Conservation (phyloP, 768 basidiomycete genomes). For the Agaricus blazei region DNA sequence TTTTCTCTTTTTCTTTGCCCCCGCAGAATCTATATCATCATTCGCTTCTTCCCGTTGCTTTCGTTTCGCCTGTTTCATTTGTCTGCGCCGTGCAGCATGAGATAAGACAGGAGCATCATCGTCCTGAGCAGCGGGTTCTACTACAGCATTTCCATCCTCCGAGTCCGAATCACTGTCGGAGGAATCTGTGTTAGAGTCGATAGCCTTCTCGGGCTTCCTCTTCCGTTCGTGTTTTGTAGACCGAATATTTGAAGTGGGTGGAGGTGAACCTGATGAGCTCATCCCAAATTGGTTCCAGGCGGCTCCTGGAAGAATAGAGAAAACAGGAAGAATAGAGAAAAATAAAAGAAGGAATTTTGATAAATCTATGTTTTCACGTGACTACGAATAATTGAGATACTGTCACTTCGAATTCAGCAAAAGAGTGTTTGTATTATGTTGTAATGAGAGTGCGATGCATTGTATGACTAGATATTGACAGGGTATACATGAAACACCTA, state of each 20-base stretch:
- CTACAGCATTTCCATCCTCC: slow-evolving; percentile 7
- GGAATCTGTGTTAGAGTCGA: slow-evolving; percentile 15
- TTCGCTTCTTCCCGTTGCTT: slow-evolving; percentile 18
- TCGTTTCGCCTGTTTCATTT: slow-evolving; percentile 44
- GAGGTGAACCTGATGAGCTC: slow-evolving; percentile 16
- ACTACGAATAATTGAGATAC: background rate
- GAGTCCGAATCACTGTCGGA: slow-evolving; percentile 5
- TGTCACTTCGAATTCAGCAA: background rate
- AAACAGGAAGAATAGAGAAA: background rate
- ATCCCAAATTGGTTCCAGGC: background rate
- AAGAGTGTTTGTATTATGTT: background rate
- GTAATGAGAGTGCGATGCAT: background rate
- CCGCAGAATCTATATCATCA: slow-evolving; percentile 15
- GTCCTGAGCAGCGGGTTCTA: background rate
- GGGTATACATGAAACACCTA: slow-evolving; percentile 2
- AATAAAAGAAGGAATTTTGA: background rate
- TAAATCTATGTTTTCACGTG: background rate
- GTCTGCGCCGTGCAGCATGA: slow-evolving; percentile 66
- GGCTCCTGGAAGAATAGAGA: background rate
- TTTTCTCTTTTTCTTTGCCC: slow-evolving; percentile 41
- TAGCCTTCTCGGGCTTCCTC: slow-evolving; percentile 13
- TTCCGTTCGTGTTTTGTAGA: slow-evolving; percentile 26
- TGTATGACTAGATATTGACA: background rate
- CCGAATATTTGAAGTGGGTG: slow-evolving; percentile 28
- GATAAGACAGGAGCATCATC: slow-evolving; percentile 55